Conservation (phyloP, 2,329 filamentous ascomycete species). For the Aspergillus calidoustus region DNA sequence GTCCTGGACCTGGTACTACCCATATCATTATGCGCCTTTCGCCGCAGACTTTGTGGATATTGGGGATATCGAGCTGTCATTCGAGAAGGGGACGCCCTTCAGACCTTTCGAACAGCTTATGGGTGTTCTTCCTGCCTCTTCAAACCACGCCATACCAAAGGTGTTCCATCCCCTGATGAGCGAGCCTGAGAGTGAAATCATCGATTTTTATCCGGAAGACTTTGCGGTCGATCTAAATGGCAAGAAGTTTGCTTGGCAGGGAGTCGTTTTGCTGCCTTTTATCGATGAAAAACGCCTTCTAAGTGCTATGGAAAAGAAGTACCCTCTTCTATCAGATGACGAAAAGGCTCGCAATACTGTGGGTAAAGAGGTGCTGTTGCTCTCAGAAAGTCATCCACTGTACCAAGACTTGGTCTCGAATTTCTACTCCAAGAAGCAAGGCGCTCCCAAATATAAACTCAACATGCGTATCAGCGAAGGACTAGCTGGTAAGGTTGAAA, state of each 20-base stretch:
- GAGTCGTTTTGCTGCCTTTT: constrained; percentile 89
- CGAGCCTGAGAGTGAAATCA: constrained; percentile 83
- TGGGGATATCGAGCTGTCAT: constrained; percentile 75
- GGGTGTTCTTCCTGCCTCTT: constrained; percentile 94
- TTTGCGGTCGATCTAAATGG: constrained; percentile 94
- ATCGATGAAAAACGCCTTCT: constrained; percentile 91
- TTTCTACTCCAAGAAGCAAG: constrained; percentile 91
- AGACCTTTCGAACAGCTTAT: constrained; percentile 96
- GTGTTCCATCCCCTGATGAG: constrained; percentile 92
- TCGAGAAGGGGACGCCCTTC: constrained; percentile 83
- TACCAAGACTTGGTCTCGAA: constrained; percentile 83
- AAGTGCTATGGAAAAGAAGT: constrained; percentile 79
- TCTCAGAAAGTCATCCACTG: constrained; percentile 82
- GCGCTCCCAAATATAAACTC: constrained; percentile 68
- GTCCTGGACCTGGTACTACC: constrained; percentile 99
- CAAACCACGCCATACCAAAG: constrained; percentile 85
- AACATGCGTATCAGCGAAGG: constrained; percentile 77
- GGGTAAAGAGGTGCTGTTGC: constrained; percentile 79
- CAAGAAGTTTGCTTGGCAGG: constrained; percentile 98
- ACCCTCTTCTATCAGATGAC: constrained; percentile 75
- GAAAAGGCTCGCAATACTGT: constrained; percentile 78
- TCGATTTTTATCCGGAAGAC: constrained; percentile 96
- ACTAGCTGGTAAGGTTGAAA: constrained; percentile 78
- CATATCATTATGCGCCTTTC: constrained; percentile 97
- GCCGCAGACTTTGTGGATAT: constrained; percentile 91